phyloP scores from a whole-genome alignment of 306 rosid genomes.

The Castanopsis chinensis region DNA sequence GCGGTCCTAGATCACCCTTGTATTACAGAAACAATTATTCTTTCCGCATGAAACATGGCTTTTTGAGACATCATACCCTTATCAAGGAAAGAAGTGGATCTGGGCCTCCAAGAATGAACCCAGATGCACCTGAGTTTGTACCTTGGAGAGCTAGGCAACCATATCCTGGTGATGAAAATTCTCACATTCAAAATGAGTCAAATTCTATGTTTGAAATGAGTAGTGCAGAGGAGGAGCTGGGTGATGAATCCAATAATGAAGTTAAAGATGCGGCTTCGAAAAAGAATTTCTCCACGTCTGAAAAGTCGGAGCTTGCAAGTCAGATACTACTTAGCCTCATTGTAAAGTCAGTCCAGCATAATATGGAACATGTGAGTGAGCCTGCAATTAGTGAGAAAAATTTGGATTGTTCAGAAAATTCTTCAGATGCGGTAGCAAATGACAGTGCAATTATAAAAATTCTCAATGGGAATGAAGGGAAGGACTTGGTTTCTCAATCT shows the following conservation, averaged over 20 bases:
- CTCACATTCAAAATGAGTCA: slow-evolving; percentile 18
- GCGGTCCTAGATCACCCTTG: slow-evolving; percentile 83
- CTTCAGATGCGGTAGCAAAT: slow-evolving; percentile 63
- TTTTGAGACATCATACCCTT: slow-evolving; percentile 36
- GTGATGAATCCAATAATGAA: slow-evolving; percentile 13
- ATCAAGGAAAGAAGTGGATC: slow-evolving; percentile 48
- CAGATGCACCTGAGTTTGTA: slow-evolving; percentile 91
- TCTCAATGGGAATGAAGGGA: slow-evolving; percentile 55
- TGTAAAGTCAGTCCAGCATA: slow-evolving; percentile 71
- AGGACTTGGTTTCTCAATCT: slow-evolving; percentile 33
- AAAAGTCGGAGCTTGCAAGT: slow-evolving; percentile 82
- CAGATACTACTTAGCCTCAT: slow-evolving; percentile 89
- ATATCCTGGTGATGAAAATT: slow-evolving; percentile 35
- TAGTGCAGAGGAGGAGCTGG: slow-evolving; percentile 25
- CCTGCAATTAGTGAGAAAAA: slow-evolving; percentile 31
- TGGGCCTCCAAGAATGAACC: slow-evolving; percentile 78
- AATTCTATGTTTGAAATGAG: slow-evolving; percentile 26
- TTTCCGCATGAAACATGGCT: slow-evolving; percentile 68
- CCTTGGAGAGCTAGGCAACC: slow-evolving; percentile 60
- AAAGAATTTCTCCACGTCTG: slow-evolving; percentile 56
- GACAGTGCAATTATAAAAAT: slow-evolving; percentile 82
- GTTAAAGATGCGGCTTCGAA: slow-evolving; percentile 27
- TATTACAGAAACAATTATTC: slow-evolving; percentile 69
- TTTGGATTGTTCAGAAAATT: slow-evolving; percentile 25
- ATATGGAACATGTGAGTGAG: slow-evolving; percentile 51